These are phyloP conservation scores for Penicillium sp. DNA, from an alignment of 2,329 filamentous ascomycete genomes.

Conservation along the genomic window DNA sequence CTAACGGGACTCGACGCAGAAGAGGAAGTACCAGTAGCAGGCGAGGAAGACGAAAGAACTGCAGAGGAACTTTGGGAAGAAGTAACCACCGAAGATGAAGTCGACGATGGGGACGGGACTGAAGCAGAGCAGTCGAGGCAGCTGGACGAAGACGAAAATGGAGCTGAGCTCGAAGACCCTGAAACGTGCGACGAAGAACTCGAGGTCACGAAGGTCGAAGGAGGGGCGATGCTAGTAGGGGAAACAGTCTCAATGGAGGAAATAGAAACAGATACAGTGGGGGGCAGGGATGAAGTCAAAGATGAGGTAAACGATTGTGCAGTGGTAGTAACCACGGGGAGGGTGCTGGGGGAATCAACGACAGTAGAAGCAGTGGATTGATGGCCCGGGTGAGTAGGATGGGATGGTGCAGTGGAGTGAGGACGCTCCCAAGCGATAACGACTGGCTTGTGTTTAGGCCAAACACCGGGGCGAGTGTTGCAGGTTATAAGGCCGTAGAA, in stretches of 20 bases:
- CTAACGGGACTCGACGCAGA: neutral
- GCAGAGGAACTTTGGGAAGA: slow-evolving; percentile 2
- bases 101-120: neutral
- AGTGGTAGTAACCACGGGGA: neutral
- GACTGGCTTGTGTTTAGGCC: slow-evolving; percentile 28
- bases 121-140: slow-evolving; percentile 1
- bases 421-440: slow-evolving; percentile 27
- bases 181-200: neutral
- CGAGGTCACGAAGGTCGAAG: slow-evolving; percentile 2
- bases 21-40: slow-evolving; percentile 3
- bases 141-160: neutral
- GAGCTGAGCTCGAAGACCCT: slow-evolving; percentile 4
- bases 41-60: neutral
- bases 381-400: neutral
- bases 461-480: slow-evolving; percentile 34
- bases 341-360: neutral
- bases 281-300: neutral
- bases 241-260: slow-evolving; percentile 2
- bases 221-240: neutral
- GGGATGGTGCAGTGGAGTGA: neutral
- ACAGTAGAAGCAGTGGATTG: slow-evolving; percentile 6
- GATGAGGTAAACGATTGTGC: neutral
- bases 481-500: slow-evolving; percentile 40
- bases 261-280: neutral
- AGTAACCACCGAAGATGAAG: neutral